Percentiles rank a stretch among this genome's conserved stretches.
phyloP scores from a whole-genome alignment of 495 filamentous ascomycete genomes.

The Ascodesmis nigricans region DNA sequence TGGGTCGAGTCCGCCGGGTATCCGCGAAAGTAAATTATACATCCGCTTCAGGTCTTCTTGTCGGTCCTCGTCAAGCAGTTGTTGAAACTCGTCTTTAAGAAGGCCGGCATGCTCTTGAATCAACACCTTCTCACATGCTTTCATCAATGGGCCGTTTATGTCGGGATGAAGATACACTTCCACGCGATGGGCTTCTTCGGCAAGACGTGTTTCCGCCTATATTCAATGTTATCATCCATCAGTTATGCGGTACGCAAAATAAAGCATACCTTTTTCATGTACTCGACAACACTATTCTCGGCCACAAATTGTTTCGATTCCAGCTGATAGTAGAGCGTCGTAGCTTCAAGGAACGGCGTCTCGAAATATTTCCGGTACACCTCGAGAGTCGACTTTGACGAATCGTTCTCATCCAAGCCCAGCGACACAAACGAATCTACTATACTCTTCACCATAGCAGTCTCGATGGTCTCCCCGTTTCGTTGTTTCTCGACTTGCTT shows the following conservation, averaged over 20 bases:
- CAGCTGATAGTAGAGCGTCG: slow-evolving; percentile 62
- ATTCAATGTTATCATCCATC: slow-evolving; percentile 6
- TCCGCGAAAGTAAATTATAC: slow-evolving; percentile 79
- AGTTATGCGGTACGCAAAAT: no score
- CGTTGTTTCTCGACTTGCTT: slow-evolving; percentile 94
- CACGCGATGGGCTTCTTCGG: slow-evolving; percentile 88
- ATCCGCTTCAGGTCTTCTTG: slow-evolving; percentile 89
- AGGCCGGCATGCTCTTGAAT: slow-evolving; percentile 68
- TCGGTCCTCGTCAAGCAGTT: slow-evolving; percentile 81
- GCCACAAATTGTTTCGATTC: slow-evolving; percentile 87
- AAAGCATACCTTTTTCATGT: slow-evolving; percentile 77
- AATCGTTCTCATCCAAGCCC: slow-evolving; percentile 81
- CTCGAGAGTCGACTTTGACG: slow-evolving; percentile 79
- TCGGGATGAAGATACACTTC: slow-evolving; percentile 78
- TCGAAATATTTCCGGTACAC: slow-evolving; percentile 88
- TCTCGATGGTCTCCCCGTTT: slow-evolving; percentile 94
- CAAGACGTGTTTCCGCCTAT: slow-evolving; percentile 57
- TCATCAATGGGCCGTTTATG: slow-evolving; percentile 62
- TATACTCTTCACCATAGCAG: slow-evolving; percentile 87
- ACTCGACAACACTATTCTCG: slow-evolving; percentile 95
- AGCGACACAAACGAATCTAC: slow-evolving; percentile 94
- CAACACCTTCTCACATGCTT: slow-evolving; percentile 67
- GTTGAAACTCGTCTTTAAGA: slow-evolving; percentile 87
- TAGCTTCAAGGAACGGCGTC: slow-evolving; percentile 71
- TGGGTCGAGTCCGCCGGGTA: slow-evolving; percentile 81